These are phyloP conservation scores for Colletotrichum echinochloae DNA, from an alignment of 2,329 filamentous ascomycete species.

Conservation along the genomic window DNA sequence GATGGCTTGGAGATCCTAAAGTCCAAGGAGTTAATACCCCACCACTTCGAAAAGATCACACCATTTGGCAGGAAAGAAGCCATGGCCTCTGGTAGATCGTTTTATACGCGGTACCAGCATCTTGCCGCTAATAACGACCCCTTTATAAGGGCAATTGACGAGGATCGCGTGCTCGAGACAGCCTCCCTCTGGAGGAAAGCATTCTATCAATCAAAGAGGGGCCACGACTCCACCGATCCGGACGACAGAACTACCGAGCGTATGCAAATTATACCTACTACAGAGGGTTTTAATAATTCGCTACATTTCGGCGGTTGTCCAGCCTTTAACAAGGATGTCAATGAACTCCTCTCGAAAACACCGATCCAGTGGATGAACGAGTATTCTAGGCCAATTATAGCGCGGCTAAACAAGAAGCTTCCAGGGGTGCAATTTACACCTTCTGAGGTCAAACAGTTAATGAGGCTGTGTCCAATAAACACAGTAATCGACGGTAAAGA, in stretches of 20 bases:
- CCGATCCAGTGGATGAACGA: slow-evolving; percentile 69
- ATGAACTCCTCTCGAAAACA: slow-evolving; percentile 61
- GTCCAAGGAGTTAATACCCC: no score
- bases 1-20: no score
- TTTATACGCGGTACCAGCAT: no score
- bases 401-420: slow-evolving; percentile 76
- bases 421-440: slow-evolving; percentile 73
- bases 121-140: no score
- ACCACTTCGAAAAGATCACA: no score
- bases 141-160: no score
- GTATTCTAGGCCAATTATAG: slow-evolving; percentile 75
- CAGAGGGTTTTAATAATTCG: slow-evolving; percentile 78
- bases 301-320: slow-evolving; percentile 80
- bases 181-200: no score
- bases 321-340: slow-evolving; percentile 72
- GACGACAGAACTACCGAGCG: slow-evolving; percentile 64
- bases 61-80: no score
- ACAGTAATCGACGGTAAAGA: slow-evolving; percentile 74
- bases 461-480: slow-evolving; percentile 90
- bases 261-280: slow-evolving; percentile 72
- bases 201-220: slow-evolving; percentile 54
- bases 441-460: slow-evolving; percentile 75
- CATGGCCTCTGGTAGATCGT: no score
- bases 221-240: slow-evolving; percentile 50
- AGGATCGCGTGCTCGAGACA: no score